Evolutionary conservation across 768 basidiomycete species (phyloP), one percentile per base, ranked within the genome.

Genomic region (Boletus edulis): DNA sequence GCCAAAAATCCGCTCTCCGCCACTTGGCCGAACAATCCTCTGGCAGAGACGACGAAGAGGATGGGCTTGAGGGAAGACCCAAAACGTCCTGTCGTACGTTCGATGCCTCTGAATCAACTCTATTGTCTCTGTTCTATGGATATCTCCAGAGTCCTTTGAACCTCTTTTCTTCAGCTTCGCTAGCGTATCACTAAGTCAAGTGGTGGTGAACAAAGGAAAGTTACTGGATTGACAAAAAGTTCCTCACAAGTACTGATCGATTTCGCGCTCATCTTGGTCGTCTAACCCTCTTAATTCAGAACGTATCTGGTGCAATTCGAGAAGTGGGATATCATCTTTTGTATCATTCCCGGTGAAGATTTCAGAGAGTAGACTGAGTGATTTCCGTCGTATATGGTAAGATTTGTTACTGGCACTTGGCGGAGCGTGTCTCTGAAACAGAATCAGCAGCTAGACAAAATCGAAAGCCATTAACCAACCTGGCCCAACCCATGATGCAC

Each of bases 91-190:
- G 71, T 98, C 95, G 65, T 90, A 98, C 3, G 86, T 80, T 0
- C 96, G 94, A 72, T 97, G 89, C 51, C 87, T 82, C 3, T 81
- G 83, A 59, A 97, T 96, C 68, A 96, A 94, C 59, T 95, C 91
- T 0, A 88, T 86, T 65, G 85, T 89, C 62, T 83, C 82, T 9
- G 89, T 90, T 8, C 84, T 80, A 18, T 80, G 58, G 18, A 79
- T 80, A 62, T 95, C 89, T 55, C 79, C 77, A 10, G 78, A 64
- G 42, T 85, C 82, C 57, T 85, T 82, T 0, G 70, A 57, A 12
- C 84, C 83, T n/a, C 3, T 14, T 34, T 41, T 73, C 58, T 84
- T 84, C 43, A 89, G 73, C 12, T 82, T 76, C 15, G 86, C 84
- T 31, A 91, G 70, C 3, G 91, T 75, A 41, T 91, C 88, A 35